A percentile compares a stretch with the other conserved stretches of the same genome.
These are phyloP conservation scores for Ogataea allantospora DNA, from an alignment of 805 yeast species.

Conservation along the genomic window DNA sequence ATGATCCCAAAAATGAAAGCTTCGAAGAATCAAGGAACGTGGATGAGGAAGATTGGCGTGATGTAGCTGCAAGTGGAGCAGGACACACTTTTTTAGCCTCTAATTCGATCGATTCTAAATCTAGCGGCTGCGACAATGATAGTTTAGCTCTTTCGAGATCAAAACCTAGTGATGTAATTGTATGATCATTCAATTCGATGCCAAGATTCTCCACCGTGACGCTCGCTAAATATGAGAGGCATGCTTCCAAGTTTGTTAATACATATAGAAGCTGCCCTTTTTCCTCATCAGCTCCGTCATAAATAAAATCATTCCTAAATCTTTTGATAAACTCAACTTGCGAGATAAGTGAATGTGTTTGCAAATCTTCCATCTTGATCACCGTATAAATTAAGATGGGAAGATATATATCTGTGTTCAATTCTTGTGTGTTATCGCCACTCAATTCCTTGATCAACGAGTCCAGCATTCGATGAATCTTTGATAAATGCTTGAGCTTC, in stretches of 20 bases:
- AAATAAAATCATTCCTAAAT: constrained; percentile 31
- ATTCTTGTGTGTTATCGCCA: constrained; percentile 8
- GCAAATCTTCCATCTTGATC: constrained; percentile 31
- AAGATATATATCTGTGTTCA: constrained; percentile 36
- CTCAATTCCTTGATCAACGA: constrained; percentile 24
- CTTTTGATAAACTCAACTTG: constrained; percentile 36
- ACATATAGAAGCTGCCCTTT: constrained; percentile 35
- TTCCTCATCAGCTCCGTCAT: constrained; percentile 29
- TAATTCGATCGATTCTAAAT: constrained; percentile 29
- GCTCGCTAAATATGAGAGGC: constrained; percentile 33
- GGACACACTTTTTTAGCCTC: constrained; percentile 20
- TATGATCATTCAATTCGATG: constrained; percentile 18
- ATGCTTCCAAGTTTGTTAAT: constrained; percentile 37
- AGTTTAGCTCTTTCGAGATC: background rate
- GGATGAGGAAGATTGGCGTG: constrained; percentile 9
- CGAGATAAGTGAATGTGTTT: constrained; percentile 29
- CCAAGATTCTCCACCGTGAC: constrained; percentile 34
- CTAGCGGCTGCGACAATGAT: constrained; percentile 23
- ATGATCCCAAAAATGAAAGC: constrained; percentile 10
- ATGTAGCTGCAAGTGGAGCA: constrained; percentile 1
- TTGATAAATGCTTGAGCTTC: constrained; percentile 32
- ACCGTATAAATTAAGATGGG: constrained; percentile 36
- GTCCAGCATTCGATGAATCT: constrained; percentile 31
- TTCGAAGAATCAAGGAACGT: constrained; percentile 11
- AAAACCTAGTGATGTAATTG: constrained; percentile 4